These are phyloP conservation scores for Penicillium bovifimosum DNA, from an alignment of 495 filamentous ascomycete genomes.

Conservation along the genomic window DNA sequence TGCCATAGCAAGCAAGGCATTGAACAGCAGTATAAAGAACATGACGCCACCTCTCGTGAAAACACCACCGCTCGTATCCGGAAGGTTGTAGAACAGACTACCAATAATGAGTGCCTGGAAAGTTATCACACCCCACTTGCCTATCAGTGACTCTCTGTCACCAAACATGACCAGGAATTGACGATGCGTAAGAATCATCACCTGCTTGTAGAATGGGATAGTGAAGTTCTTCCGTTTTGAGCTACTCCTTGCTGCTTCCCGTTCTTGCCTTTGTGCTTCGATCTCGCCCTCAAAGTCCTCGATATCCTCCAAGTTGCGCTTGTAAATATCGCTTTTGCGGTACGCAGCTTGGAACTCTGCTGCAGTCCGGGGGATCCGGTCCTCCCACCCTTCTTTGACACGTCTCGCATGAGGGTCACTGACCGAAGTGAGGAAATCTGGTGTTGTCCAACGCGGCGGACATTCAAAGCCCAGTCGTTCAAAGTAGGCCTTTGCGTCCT, in stretches of 20 bases:
- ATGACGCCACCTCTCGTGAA: conserved; percentile 50
- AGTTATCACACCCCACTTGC: conserved; percentile 55
- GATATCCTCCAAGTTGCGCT: conserved; percentile 37
- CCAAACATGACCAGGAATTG: conserved; percentile 63
- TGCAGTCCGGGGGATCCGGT: conserved; percentile 53
- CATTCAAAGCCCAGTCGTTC: conserved; percentile 58
- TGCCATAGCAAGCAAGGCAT: conserved; percentile 69
- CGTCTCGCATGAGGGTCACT: conserved; percentile 58
- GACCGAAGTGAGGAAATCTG: conserved; percentile 65
- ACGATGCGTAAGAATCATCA: conserved; percentile 59
- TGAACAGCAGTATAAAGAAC: conserved; percentile 79
- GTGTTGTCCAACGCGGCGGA: conserved; percentile 57
- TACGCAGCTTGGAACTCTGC: conserved; percentile 55
- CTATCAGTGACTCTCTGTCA: conserved; percentile 47
- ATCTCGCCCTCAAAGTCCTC: conserved; percentile 48
- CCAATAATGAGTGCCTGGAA: conserved; percentile 75
- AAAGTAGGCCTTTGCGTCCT: conserved; percentile 56
- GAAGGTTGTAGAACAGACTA: conserved; percentile 68
- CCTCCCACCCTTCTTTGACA: conserved; percentile 52
- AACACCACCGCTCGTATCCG: conserved; percentile 47
- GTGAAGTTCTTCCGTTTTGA: conserved; percentile 57
- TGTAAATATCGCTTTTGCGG: conserved; percentile 38
- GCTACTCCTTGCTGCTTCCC: conserved; percentile 39
- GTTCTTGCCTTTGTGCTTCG: conserved; percentile 40
- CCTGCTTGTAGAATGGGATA: conserved; percentile 61